Evolutionary conservation across 345 rosid species (phyloP).

Genomic region (Psidium guajava): DNA sequence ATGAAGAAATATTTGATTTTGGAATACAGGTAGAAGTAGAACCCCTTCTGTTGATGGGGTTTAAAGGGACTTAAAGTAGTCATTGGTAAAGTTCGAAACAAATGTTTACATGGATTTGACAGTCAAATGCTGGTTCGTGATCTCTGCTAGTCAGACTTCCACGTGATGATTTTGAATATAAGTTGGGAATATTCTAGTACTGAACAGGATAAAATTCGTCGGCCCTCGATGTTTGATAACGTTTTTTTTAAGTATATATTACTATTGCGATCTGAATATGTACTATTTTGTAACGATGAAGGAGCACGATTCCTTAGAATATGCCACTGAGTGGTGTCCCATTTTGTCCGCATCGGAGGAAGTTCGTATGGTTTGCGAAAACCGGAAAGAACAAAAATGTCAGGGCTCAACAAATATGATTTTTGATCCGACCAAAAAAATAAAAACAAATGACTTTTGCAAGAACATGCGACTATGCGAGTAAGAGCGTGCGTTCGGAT

Average conservation of each 20-base stretch:
- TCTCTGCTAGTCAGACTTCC: neutral
- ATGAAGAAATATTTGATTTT: neutral
- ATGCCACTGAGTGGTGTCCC: neutral
- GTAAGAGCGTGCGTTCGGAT: neutral
- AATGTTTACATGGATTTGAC: neutral
- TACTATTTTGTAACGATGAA: neutral
- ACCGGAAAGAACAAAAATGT: neutral
- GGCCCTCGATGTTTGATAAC: neutral
- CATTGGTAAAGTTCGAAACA: neutral
- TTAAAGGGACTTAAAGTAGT: neutral
- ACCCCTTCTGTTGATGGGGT: neutral
- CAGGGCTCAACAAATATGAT: neutral
- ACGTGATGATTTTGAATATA: neutral
- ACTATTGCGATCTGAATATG: neutral
- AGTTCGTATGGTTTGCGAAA: neutral
- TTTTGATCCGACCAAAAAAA: no score
- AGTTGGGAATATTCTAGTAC: neutral
- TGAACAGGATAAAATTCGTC: neutral
- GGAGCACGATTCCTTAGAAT: neutral
- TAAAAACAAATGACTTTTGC: neutral
- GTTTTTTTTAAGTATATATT: no score
- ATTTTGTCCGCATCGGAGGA: neutral
- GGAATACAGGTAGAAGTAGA: neutral
- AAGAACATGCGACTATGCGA: accelerated
- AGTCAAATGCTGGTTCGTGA: neutral